A percentile compares a stretch with the other conserved stretches of the same genome.
Conservation (phyloP, 2,329 filamentous ascomycete species). For the Stenocarpella maydis region DNA sequence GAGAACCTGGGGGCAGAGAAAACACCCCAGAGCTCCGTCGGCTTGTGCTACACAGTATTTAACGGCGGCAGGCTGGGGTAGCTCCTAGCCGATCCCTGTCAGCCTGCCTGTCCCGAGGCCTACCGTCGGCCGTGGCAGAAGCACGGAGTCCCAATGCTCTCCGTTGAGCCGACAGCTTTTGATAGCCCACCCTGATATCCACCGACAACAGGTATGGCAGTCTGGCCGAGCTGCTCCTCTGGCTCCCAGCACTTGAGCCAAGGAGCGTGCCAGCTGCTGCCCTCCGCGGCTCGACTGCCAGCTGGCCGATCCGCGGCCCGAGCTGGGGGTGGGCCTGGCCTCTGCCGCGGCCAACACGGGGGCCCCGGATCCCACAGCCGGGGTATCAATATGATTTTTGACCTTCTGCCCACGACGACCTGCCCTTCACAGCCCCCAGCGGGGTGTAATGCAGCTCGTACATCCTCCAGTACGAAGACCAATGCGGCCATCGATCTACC, state of each 20-base stretch:
- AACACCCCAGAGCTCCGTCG: slow-evolving; percentile 4
- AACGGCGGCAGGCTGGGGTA: background rate
- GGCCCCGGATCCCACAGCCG: slow-evolving; percentile 24
- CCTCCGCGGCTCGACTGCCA: background rate
- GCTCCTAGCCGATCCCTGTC: background rate
- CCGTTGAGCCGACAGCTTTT: background rate
- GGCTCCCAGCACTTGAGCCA: no score
- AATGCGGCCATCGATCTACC: background rate
- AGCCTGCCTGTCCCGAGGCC: slow-evolving; percentile 1
- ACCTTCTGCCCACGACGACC: background rate
- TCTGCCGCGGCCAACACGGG: slow-evolving; percentile 10
- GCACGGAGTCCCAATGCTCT: slow-evolving; percentile 2
- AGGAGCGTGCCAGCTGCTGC: no score
- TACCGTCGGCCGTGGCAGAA: background rate
- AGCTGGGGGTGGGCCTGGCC: slow-evolving; percentile 14
- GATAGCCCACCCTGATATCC: background rate
- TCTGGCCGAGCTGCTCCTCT: background rate
- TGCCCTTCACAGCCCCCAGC: background rate
- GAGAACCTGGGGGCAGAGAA: slow-evolving; percentile 8
- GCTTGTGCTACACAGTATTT: no score
- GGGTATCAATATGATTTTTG: background rate
- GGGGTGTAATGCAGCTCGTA: background rate
- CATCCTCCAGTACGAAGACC: background rate
- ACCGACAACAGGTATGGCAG: no score
- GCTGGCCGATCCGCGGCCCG: background rate